Percentiles rank a stretch among this genome's conserved stretches.
Conservation (phyloP, 225 moss, liverwort and hornwort species). For the Rhytidiadelphus loreus region DNA sequence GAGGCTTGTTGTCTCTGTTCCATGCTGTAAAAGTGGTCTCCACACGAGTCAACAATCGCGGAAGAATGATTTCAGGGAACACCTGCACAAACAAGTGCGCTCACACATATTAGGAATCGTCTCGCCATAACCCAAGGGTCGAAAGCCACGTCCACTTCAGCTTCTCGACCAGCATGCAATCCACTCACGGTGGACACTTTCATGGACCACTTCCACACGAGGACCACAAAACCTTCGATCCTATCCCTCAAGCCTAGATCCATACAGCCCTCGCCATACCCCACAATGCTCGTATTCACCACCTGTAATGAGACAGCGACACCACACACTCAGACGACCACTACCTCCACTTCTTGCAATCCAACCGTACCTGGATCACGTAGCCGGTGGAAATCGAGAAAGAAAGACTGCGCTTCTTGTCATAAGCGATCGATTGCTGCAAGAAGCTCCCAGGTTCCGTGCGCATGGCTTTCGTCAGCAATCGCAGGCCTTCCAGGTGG, state of each 20-base stretch:
- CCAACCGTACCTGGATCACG: slow-evolving; percentile 44
- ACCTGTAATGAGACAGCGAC: not conserved
- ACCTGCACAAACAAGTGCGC: slow-evolving; percentile 24
- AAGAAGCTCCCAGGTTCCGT: slow-evolving; percentile 77
- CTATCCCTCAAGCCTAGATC: not conserved
- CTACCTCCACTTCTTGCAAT: not conserved
- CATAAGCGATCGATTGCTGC: slow-evolving; percentile 86
- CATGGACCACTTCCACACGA: not conserved
- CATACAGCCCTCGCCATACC: not conserved
- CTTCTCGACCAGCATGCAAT: not conserved
- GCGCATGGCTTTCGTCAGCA: slow-evolving; percentile 65
- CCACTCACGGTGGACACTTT: not conserved
- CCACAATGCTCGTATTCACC: not conserved
- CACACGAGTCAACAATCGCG: slow-evolving; percentile 52
- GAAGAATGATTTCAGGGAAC: slow-evolving; percentile 74
- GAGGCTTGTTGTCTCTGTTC: slow-evolving; percentile 42
- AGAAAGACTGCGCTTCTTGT: slow-evolving; percentile 49
- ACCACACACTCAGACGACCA: not conserved
- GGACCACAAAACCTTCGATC: not conserved
- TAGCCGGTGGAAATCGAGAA: slow-evolving; percentile 89
- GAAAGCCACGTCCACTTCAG: not conserved
- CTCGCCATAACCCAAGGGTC: not conserved
- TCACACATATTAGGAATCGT: not conserved
- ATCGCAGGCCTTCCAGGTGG: slow-evolving; percentile 63
- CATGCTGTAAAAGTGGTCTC: slow-evolving; percentile 85